These are phyloP conservation scores for Aspergillus jensenii DNA, from an alignment of 2,329 filamentous ascomycete genomes.

Conservation along the genomic window DNA sequence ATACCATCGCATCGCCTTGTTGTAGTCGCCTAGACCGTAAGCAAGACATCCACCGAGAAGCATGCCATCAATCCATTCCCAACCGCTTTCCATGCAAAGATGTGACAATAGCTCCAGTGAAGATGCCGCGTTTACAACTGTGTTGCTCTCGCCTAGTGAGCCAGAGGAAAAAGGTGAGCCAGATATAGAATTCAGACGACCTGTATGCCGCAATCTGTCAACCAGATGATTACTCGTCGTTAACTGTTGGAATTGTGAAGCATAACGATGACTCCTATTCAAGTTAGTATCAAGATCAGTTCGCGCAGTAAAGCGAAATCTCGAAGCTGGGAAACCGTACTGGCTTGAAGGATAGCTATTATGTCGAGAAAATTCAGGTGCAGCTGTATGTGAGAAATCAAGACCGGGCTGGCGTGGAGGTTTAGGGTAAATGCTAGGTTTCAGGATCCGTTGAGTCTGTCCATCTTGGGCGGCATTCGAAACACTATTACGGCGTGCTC, in stretches of 20 bases:
- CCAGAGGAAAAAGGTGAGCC: constrained; percentile 34
- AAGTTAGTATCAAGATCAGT: constrained; percentile 8
- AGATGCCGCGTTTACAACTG: constrained; percentile 59
- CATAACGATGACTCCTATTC: constrained; percentile 15
- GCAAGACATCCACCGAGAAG: constrained; percentile 86
- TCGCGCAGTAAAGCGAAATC: neutral
- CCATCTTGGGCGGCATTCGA: constrained; percentile 48
- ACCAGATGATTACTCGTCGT: constrained; percentile 28
- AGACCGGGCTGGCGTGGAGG: constrained; percentile 58
- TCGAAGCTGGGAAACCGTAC: constrained; percentile 28
- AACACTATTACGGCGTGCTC: constrained; percentile 45
- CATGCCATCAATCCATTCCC: constrained; percentile 93
- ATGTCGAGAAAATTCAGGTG: constrained; percentile 27
- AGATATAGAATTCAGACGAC: constrained; percentile 29
- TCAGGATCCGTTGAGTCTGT: constrained; percentile 45
- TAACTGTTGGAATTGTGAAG: constrained; percentile 26
- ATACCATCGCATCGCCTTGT: constrained; percentile 60
- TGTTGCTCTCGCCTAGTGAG: constrained; percentile 39
- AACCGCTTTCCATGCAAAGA: constrained; percentile 75
- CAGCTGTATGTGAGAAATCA: constrained; percentile 44
- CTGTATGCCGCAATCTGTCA: constrained; percentile 32
- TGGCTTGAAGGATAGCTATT: constrained; percentile 40
- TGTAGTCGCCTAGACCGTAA: constrained; percentile 83
- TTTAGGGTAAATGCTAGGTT: constrained; percentile 62
- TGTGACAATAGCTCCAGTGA: constrained; percentile 71